A percentile compares a stretch with the other conserved stretches of the same genome.
phyloP scores from a whole-genome alignment of 805 yeast genomes.

The Teunomyces atbi region DNA sequence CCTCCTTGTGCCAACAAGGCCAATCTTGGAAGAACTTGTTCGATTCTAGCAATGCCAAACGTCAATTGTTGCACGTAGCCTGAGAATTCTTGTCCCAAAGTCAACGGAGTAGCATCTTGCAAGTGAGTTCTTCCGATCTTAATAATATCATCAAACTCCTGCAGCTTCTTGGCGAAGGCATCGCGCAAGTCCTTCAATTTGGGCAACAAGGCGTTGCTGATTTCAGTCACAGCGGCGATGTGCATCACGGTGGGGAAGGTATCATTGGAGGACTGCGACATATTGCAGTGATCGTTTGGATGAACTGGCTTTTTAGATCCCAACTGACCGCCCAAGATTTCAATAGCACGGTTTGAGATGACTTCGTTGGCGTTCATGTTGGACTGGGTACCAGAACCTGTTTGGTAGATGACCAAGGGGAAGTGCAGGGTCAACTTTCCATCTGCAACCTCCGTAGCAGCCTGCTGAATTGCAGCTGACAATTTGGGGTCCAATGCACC shows the following conservation, averaged over 20 bases:
- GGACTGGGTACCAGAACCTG: slow-evolving; percentile 41
- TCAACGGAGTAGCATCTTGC: slow-evolving; percentile 42
- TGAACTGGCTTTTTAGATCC: slow-evolving; percentile 40
- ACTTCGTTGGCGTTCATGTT: slow-evolving; percentile 44
- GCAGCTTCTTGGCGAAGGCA: slow-evolving; percentile 27
- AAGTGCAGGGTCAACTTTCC: slow-evolving; percentile 39
- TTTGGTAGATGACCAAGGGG: slow-evolving; percentile 42
- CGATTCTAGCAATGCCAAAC: slow-evolving; percentile 33
- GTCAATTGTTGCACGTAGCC: slow-evolving; percentile 39
- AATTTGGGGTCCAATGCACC: slow-evolving; percentile 33
- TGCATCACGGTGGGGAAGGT: slow-evolving; percentile 44
- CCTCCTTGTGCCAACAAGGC: slow-evolving; percentile 40
- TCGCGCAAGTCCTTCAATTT: slow-evolving; percentile 34
- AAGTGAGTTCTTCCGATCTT: slow-evolving; percentile 42
- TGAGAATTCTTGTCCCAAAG: slow-evolving; percentile 40
- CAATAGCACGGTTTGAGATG: slow-evolving; percentile 39
- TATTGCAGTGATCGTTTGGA: slow-evolving; percentile 41
- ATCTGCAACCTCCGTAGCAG: slow-evolving; percentile 38
- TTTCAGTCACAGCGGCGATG: slow-evolving; percentile 39
- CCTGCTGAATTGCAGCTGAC: slow-evolving; percentile 33
- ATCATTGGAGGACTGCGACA: slow-evolving; percentile 40
- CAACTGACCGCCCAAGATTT: slow-evolving; percentile 35
- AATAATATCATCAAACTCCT: slow-evolving; percentile 34
- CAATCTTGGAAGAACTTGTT: slow-evolving; percentile 32
- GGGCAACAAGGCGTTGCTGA: slow-evolving; percentile 28